A percentile compares a stretch with the other conserved stretches of the same genome.
phyloP scores from a whole-genome alignment of 2,329 filamentous ascomycete genomes.

The Nothophaeocryptopus gaeumannii region DNA sequence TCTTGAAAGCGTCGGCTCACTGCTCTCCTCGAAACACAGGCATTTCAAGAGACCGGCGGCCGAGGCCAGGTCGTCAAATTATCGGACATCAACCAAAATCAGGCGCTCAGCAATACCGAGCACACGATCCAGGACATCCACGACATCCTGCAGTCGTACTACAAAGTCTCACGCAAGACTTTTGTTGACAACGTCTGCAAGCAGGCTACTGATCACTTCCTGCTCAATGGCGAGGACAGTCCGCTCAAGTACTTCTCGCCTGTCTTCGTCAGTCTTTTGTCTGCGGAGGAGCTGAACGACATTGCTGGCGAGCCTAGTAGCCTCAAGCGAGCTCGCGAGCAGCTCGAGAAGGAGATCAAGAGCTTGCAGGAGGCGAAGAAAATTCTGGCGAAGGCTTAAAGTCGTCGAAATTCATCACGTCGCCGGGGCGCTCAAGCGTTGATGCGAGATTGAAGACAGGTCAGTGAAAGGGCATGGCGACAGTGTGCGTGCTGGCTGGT shows the following conservation, averaged over 20 bases:
- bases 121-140: slow-evolving; percentile 50
- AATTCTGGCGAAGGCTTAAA: slow-evolving; percentile 11
- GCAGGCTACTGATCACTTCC: slow-evolving; percentile 55
- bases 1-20: slow-evolving; percentile 25
- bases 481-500: no score
- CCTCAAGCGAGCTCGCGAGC: slow-evolving; percentile 42
- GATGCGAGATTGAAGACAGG: no score
- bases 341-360: slow-evolving; percentile 47
- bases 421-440: no score
- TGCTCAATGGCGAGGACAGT: slow-evolving; percentile 51
- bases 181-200: slow-evolving; percentile 63
- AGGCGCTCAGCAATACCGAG: slow-evolving; percentile 2
- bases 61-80: no score
- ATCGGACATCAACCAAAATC: no score
- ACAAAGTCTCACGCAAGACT: slow-evolving; percentile 58
- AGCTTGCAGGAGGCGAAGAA: slow-evolving; percentile 26
- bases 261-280: slow-evolving; percentile 50
- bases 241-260: slow-evolving; percentile 56
- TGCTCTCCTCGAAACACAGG: no score
- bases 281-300: slow-evolving; percentile 48
- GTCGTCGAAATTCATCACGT: no score
- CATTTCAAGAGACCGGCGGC: slow-evolving; percentile 18
- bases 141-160: slow-evolving; percentile 54
- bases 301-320: slow-evolving; percentile 59
- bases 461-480: no score